Evolutionary conservation across 129 eudicot species (phyloP), one percentile per base, ranked within the genome.

Genomic region (Chrysanthemum seticuspe): DNA sequence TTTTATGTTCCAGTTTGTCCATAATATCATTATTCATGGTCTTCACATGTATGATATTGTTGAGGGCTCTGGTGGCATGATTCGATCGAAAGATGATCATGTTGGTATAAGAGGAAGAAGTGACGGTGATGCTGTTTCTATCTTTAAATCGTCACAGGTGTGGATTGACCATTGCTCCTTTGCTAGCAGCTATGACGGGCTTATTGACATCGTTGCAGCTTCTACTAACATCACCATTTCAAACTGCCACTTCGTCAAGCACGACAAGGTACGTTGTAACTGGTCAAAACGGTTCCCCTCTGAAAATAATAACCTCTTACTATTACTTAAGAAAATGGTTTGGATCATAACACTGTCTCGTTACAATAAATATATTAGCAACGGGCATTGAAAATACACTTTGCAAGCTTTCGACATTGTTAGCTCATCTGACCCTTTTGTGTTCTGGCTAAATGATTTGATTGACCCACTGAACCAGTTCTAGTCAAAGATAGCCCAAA

Each of bases 101-200:
- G 70, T 62, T 6, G 91, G 91, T 10, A 10, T 56, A 2, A 74
- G 87, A 57, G 75, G 76, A 13, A 29, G 18, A 44, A 72, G 78
- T 16, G 91, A 83, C 10, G 91, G 91, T 1, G 91, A 86, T 27
- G 91, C 83, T 7, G 75, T 86, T 50, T 49, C 74, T 53, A 65
- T 86, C 56, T 83, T 68, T 51, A 81, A 51, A 13, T 74, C 90
- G 1, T 49, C 75, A 3, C 59, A 79, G 48, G 49, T 83, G 2
- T 83, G 87, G 91, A 44, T 86, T 5, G 87, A 83, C 52, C 87
- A 83, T 23, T 58, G 83, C 36, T 80, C 91, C 68, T 73, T 83
- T 81, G 70, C 81, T 1, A 45, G 56, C 4, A 67, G 87, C 29
- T 27, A 16, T 4, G 91, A 86, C 18, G 87, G 91, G 13, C 79